Base-by-base conservation (phyloP, 1,139 yeast species). In the Blastobotrys indianensis region DNA sequence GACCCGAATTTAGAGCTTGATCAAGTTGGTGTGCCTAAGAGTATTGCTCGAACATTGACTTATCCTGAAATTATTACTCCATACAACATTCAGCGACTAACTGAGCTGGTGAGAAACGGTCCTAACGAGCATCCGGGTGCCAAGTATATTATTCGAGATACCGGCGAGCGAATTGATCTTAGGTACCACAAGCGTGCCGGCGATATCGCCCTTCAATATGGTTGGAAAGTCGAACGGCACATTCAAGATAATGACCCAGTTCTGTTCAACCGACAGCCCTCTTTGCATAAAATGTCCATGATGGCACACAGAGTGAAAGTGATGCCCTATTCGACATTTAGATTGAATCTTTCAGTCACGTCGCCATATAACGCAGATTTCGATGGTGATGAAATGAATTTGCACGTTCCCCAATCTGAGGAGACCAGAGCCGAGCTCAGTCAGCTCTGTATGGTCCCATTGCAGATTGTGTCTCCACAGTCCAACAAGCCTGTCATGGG, bases 51-150 rank as follows among this genome's bases (percentile, higher is more conserved):
- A 64, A 92, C 97, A 1, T 73, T 92, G 55, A 82, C 97, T 0
- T 92, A 94, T 62, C 99, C 99, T 10, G 99, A 92, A 67, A 85
- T 90, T 49, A 98, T 92, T 31, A 92, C 99, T 1, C 98, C 97
- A 8, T 94, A 88, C 67, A 92, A 92, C 64, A 94, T 92, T 58
- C 97, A 92, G 64, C 78, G 86, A 54, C 75, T 92, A 59, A 90
- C 97, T 3, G 95, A 87, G 65, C 77, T 81, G 57, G 98, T 94
- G 13, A 83, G 96, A 58, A 94, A 92, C 67, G 99, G 99, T 52
- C 98, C 98, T 29, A 92, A 88, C 65, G 98, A 94, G 67, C 98
- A 92, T 62, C 99, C 99, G 1, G 99, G 99, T 74, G 98, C 98
- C 33, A 92, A 92, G 63, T 94, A 94, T 64, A 97, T 92, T 44